These are phyloP conservation scores for Mycena filopes DNA, from an alignment of 768 basidiomycete genomes.

Conservation along the genomic window DNA sequence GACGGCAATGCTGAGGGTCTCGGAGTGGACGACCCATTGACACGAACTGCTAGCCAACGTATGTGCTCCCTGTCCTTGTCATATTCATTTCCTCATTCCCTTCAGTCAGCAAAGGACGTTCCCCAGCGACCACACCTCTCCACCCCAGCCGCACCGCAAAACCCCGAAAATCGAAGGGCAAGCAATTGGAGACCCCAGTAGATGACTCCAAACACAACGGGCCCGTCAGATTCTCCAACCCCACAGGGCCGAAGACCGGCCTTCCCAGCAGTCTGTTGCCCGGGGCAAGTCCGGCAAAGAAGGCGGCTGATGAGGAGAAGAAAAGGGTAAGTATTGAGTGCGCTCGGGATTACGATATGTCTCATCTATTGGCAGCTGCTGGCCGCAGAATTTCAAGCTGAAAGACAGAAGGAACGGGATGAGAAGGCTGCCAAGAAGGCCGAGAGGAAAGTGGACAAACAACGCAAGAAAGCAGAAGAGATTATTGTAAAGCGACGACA, in stretches of 20 bases:
- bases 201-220: background rate
- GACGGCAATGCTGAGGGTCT: slow-evolving; percentile 6
- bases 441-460: background rate
- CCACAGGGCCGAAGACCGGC: background rate
- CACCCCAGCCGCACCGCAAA: slow-evolving; percentile 2
- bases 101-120: slow-evolving; percentile 3
- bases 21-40: slow-evolving; percentile 9
- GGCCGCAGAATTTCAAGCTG: no score
- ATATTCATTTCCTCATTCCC: background rate
- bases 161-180: background rate
- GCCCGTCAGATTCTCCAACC: slow-evolving; percentile 1
- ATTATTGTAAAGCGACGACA: background rate
- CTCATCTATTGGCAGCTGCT: background rate
- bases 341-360: no score
- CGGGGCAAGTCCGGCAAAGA: background rate
- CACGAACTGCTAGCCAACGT: background rate
- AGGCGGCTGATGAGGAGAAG: background rate
- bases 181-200: background rate
- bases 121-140: background rate
- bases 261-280: slow-evolving; percentile 5
- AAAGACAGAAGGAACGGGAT: background rate
- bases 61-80: background rate
- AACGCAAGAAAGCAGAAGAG: background rate
- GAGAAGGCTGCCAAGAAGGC: background rate
- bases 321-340: background rate